Evolutionary conservation across 805 yeast species (phyloP).

Genomic region (Scheffersomyces spartinae): DNA sequence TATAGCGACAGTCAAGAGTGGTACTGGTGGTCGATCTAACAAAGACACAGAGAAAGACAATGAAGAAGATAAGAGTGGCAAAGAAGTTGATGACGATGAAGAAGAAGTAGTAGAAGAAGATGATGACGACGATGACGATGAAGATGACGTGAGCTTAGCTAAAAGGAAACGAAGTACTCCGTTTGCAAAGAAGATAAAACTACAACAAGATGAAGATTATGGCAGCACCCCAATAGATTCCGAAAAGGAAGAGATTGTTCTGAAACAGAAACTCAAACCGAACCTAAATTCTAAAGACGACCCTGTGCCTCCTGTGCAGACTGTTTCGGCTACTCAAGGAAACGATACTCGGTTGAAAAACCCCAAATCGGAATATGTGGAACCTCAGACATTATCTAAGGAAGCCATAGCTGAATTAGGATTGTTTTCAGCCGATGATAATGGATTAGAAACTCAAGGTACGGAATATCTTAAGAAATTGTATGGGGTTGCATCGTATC

Average conservation of each 20-base stretch:
- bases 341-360: conserved; percentile 53
- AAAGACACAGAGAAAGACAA: conserved; percentile 1
- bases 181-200: no score
- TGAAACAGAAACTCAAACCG: conserved; percentile 1
- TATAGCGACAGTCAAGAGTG: background rate
- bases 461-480: conserved; percentile 63
- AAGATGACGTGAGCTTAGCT: conserved; percentile 7
- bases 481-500: conserved; percentile 87
- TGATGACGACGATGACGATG: conserved; percentile 6
- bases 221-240: conserved; percentile 6
- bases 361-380: conserved; percentile 68
- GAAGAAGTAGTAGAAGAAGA: conserved; percentile 2
- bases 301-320: conserved; percentile 36
- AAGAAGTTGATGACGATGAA: conserved; percentile 3
- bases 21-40: background rate
- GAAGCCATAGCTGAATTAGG: conserved; percentile 53
- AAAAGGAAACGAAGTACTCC: no score
- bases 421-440: conserved; percentile 46
- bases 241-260: conserved; percentile 5
- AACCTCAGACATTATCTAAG: conserved; percentile 55
- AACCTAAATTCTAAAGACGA: conserved; percentile 17
- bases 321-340: conserved; percentile 33
- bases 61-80: conserved; percentile 5
- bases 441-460: conserved; percentile 55
- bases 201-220: conserved; percentile 3